A percentile compares a stretch with the other conserved stretches of the same genome.
Conservation (phyloP, 257 asterid species). For the Jaltomata sinuosa region DNA sequence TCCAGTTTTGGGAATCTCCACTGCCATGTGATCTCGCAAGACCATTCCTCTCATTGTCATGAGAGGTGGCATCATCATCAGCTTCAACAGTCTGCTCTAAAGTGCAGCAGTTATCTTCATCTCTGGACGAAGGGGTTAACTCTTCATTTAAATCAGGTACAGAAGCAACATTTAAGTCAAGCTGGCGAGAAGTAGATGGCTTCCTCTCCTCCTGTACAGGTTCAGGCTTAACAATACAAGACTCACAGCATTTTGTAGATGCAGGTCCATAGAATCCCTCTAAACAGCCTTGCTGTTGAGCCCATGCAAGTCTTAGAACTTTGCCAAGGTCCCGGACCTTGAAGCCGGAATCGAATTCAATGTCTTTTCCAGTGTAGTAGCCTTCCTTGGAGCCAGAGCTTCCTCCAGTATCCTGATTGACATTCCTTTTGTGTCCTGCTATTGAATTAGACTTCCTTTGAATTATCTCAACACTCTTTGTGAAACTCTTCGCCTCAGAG, state of each 20-base stretch:
- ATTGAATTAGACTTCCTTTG: conserved; percentile 28
- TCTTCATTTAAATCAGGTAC: conserved; percentile 86
- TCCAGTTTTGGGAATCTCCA: conserved; percentile 42
- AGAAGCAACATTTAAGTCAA: conserved; percentile 68
- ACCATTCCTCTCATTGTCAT: conserved; percentile 37
- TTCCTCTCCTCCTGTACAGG: conserved; percentile 24
- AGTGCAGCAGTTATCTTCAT: conserved; percentile 50
- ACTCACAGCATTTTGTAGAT: conserved; percentile 24
- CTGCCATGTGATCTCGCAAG: conserved; percentile 40
- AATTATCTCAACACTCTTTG: conserved; percentile 59
- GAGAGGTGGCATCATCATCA: conserved; percentile 57
- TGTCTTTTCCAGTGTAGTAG: conserved; percentile 22
- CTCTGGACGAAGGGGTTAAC: conserved; percentile 63
- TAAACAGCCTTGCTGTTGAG: conserved; percentile 51
- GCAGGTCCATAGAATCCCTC: conserved; percentile 42
- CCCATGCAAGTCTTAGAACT: conserved; percentile 55
- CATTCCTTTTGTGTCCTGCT: conserved; percentile 29
- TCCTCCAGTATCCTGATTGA: conserved; percentile 40
- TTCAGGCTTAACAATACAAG: conserved; percentile 34
- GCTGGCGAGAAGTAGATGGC: conserved; percentile 54
- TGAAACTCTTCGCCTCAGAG: conserved; percentile 78
- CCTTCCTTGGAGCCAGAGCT: conserved; percentile 39
- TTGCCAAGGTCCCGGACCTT: conserved; percentile 82
- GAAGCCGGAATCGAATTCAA: conserved; percentile 73
- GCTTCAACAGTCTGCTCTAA: conserved; percentile 41